These are phyloP conservation scores for Sporormia fimetaria DNA, from an alignment of 495 filamentous ascomycete genomes.

Conservation along the genomic window DNA sequence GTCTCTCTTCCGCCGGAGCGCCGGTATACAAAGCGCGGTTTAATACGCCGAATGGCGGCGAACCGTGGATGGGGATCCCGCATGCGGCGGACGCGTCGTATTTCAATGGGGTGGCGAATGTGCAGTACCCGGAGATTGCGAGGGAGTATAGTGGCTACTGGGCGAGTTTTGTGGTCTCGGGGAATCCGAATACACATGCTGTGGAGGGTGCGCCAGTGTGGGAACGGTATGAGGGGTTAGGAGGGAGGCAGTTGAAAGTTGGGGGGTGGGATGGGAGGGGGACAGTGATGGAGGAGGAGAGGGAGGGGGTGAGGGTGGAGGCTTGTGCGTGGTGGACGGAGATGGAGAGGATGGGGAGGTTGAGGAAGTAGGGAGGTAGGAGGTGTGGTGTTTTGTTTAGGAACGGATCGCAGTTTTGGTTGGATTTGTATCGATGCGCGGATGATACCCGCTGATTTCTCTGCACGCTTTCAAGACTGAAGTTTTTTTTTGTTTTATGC, in stretches of 20 bases:
- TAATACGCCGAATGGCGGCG: constrained; percentile 11
- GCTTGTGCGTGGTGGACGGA: constrained; percentile 19
- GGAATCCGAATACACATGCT: constrained; percentile 10
- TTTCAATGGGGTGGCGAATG: constrained; percentile 12
- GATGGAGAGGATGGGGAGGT: constrained; percentile 9
- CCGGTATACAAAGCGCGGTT: constrained; percentile 19
- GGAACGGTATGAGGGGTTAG: constrained; percentile 6
- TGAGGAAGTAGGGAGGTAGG: constrained; percentile 18
- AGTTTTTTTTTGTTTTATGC: too few species aligned
- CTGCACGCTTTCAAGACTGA: too few species aligned
- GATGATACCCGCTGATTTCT: too few species aligned
- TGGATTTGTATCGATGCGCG: too few species aligned
- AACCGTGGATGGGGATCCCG: constrained; percentile 3
- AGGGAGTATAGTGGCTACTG: constrained; percentile 9
- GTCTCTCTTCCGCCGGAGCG: neutral
- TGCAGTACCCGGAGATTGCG: constrained; percentile 9
- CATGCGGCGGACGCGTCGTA: constrained; percentile 12
- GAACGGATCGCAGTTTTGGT: too few species aligned
- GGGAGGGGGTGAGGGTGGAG: constrained; percentile 10
- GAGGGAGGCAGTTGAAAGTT: constrained; percentile 6
- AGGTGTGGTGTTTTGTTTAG: too few species aligned
- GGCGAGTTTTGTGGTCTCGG: constrained; percentile 9
- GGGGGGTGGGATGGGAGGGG: constrained; percentile 6
- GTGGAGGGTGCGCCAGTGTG: constrained; percentile 6
- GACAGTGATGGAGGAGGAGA: constrained; percentile 4